Evolutionary conservation across 1,284 basidiomycete genomes (phyloP).

Genomic region (Schizophyllum amplum): DNA sequence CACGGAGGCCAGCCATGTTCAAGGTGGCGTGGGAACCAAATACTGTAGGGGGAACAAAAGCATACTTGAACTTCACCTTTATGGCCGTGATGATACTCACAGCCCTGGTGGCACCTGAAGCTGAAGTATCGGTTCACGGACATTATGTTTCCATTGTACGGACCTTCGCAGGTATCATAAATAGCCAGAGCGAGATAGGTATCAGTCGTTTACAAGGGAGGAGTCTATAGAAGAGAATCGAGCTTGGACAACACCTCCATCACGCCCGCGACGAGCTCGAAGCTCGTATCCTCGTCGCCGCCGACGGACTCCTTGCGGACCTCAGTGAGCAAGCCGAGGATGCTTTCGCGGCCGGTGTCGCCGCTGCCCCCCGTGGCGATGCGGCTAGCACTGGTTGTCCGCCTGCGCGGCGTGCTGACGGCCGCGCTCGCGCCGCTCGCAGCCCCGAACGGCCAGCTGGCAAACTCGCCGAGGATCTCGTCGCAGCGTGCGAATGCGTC

Average conservation of each 20-base stretch:
- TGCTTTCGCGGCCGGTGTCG: conserved; percentile 56
- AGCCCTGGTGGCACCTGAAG: too few species aligned
- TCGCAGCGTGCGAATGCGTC: conserved; percentile 87
- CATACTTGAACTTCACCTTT: too few species aligned
- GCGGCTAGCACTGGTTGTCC: conserved; percentile 33
- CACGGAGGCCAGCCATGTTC: too few species aligned
- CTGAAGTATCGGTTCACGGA: too few species aligned
- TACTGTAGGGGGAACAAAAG: too few species aligned
- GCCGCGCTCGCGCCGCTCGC: conserved; percentile 22
- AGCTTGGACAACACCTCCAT: conserved; percentile 85
- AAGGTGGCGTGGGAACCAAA: too few species aligned
- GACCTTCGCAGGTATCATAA: background rate
- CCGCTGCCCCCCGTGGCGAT: conserved; percentile 45
- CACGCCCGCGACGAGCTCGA: conserved; percentile 86
- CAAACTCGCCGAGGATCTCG: conserved; percentile 86
- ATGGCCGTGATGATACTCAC: too few species aligned
- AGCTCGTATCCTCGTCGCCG: conserved; percentile 63
- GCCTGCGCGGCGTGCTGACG: conserved; percentile 19
- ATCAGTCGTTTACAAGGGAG: background rate
- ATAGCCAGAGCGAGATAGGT: background rate
- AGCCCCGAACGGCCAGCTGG: conserved; percentile 79
- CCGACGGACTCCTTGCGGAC: conserved; percentile 63
- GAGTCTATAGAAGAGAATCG: conserved; percentile 55
- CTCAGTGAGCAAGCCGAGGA: conserved; percentile 74
- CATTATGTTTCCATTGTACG: too few species aligned